Evolutionary conservation across 306 rosid species (phyloP).

Genomic region (Rosa persica): DNA sequence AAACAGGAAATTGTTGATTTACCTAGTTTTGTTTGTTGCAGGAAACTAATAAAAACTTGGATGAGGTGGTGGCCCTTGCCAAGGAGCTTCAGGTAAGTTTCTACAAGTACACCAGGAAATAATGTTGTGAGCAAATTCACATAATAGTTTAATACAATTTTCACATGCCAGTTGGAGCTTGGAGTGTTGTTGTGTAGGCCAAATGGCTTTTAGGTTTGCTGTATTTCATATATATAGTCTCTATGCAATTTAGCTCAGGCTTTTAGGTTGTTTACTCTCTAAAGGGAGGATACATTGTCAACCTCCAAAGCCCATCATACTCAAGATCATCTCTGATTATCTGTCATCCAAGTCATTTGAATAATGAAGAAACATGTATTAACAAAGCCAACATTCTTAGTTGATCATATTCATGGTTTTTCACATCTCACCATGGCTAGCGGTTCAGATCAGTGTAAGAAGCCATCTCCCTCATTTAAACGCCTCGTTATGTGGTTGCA

Average conservation of each 20-base stretch:
- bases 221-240: background rate
- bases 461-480: slow-evolving; percentile 5
- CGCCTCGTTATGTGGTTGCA: slow-evolving; percentile 23
- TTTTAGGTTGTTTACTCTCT: background rate
- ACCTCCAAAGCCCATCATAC: slow-evolving; percentile 1
- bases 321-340: background rate
- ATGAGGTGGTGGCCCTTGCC: slow-evolving; percentile 89
- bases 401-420: background rate
- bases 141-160: background rate
- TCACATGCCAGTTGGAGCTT: background rate
- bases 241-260: background rate
- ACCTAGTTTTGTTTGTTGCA: slow-evolving; percentile 30
- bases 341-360: background rate
- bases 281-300: background rate
- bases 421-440: background rate
- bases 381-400: background rate
- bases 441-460: background rate
- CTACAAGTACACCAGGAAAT: background rate
- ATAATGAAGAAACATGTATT: background rate
- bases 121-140: background rate
- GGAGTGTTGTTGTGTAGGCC: background rate
- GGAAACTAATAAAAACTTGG: slow-evolving; percentile 91
- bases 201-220: background rate
- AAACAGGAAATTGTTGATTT: slow-evolving; percentile 9
- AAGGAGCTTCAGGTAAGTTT: slow-evolving; percentile 80